These are phyloP conservation scores for Letharia lupina DNA, from an alignment of 495 filamentous ascomycete species.

Conservation along the genomic window DNA sequence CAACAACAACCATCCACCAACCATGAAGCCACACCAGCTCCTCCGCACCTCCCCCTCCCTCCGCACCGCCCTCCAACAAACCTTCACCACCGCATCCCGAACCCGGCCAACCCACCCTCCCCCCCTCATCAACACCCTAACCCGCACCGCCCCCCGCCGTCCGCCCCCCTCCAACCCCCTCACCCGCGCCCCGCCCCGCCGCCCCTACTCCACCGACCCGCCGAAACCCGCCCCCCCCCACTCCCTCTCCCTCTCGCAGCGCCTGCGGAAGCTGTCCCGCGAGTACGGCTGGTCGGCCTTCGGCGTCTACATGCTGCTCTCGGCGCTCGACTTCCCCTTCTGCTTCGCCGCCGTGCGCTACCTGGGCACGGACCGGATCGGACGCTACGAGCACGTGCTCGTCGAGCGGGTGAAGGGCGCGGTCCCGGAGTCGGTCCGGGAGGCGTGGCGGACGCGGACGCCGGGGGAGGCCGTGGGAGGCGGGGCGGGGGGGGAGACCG, in stretches of 20 bases:
- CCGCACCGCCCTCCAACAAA: conserved; percentile 9
- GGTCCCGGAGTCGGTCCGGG: conserved; percentile 13
- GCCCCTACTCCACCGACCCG: conserved; percentile 13
- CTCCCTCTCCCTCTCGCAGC: conserved; percentile 49
- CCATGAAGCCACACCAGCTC: conserved; percentile 16
- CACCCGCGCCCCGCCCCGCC: neutral
- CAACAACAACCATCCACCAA: neutral
- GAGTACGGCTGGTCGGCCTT: conserved; percentile 94
- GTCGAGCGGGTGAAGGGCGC: conserved; percentile 33
- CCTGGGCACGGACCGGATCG: conserved; percentile 79
- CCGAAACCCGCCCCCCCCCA: conserved; percentile 12
- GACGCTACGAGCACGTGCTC: conserved; percentile 46
- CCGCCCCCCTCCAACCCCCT: neutral
- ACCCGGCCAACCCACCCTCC: neutral
- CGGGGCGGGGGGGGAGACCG: conserved; percentile 5
- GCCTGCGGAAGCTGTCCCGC: conserved; percentile 71
- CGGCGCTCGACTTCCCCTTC: conserved; percentile 86
- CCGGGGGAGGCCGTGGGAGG: conserved; percentile 10
- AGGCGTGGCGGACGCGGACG: conserved; percentile 8
- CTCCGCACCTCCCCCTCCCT: conserved; percentile 5
- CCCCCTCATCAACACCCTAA: neutral
- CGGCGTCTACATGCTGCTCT: conserved; percentile 80
- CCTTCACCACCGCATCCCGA: neutral
- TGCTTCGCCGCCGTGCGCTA: conserved; percentile 80
- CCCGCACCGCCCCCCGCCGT: neutral